Conservation (phyloP, 2,329 filamentous ascomycete genomes). For the Madurella mycetomatis region DNA sequence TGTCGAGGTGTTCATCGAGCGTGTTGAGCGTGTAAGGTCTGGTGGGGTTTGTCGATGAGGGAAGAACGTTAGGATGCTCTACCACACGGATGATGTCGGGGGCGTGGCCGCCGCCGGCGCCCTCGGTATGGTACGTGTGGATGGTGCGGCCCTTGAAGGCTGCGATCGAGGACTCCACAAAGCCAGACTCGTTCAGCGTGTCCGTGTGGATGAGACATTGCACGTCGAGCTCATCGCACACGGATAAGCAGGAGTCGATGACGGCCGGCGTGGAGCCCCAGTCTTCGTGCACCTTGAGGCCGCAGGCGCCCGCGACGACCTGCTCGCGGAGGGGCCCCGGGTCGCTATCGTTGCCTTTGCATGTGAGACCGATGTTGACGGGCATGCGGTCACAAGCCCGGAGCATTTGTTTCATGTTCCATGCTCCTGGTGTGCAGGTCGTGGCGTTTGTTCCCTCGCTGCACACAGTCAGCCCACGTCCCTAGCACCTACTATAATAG, state of each 20-base stretch:
- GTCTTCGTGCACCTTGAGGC: constrained; percentile 92
- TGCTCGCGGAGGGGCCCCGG: constrained; percentile 71
- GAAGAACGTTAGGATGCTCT: constrained; percentile 81
- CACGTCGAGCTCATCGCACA: constrained; percentile 88
- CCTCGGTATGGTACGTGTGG: constrained; percentile 96
- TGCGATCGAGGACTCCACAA: constrained; percentile 85
- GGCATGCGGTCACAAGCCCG: constrained; percentile 79
- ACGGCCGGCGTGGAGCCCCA: constrained; percentile 90
- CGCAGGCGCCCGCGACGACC: constrained; percentile 76
- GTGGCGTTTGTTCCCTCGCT: constrained; percentile 87
- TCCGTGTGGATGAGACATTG: constrained; percentile 95
- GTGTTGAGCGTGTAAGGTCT: constrained; percentile 88
- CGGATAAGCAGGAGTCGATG: constrained; percentile 78
- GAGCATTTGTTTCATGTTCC: constrained; percentile 83
- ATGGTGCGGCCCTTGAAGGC: constrained; percentile 84
- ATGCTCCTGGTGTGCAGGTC: constrained; percentile 83
- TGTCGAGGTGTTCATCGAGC: constrained; percentile 92
- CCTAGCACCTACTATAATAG: neutral
- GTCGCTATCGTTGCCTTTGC: constrained; percentile 85
- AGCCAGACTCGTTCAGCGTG: constrained; percentile 95
- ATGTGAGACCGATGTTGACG: constrained; percentile 84
- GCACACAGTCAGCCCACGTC: constrained; percentile 3
- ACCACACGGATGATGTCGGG: constrained; percentile 95
- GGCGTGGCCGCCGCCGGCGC: constrained; percentile 88
- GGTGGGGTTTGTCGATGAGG: constrained; percentile 88